Conservation (phyloP, 2,329 filamentous ascomycete genomes). For the Cladophialophora immunda region DNA sequence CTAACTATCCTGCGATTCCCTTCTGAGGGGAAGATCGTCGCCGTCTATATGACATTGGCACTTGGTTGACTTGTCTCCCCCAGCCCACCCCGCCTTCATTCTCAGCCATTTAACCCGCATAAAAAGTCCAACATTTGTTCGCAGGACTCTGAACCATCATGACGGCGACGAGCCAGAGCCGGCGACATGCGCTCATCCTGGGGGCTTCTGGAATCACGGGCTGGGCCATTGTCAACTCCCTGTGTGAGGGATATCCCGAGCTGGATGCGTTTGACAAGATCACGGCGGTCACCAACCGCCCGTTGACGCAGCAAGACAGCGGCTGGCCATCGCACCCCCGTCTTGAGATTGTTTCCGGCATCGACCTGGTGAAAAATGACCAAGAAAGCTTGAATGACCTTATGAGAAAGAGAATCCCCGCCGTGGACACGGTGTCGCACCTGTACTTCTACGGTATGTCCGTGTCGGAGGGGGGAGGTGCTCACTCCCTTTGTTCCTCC, state of each 20-base stretch:
- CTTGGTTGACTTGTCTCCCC: too few relatives aligned
- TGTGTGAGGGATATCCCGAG: slow-evolving; percentile 48
- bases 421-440: slow-evolving; percentile 50
- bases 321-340: slow-evolving; percentile 48
- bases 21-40: too few relatives aligned
- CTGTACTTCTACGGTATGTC: slow-evolving; percentile 46
- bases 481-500: too few relatives aligned
- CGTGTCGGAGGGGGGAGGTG: too few relatives aligned
- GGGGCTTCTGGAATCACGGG: slow-evolving; percentile 54
- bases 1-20: too few relatives aligned
- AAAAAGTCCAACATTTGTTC: too few relatives aligned
- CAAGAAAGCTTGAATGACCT: slow-evolving; percentile 33
- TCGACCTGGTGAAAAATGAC: slow-evolving; percentile 45
- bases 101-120: too few relatives aligned
- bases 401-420: slow-evolving; percentile 43
- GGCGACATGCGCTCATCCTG: slow-evolving; percentile 52
- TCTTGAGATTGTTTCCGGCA: slow-evolving; percentile 50
- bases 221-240: slow-evolving; percentile 54
- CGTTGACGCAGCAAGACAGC: slow-evolving; percentile 46
- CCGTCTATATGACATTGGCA: too few relatives aligned
- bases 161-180: too few relatives aligned
- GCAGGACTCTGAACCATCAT: too few relatives aligned
- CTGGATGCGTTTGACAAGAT: slow-evolving; percentile 47
- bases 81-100: too few relatives aligned
- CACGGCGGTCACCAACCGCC: slow-evolving; percentile 53